A percentile compares a stretch with the other conserved stretches of the same genome.
phyloP scores from a whole-genome alignment of 2,329 filamentous ascomycete species.

The Hirsutella minnesotensis region DNA sequence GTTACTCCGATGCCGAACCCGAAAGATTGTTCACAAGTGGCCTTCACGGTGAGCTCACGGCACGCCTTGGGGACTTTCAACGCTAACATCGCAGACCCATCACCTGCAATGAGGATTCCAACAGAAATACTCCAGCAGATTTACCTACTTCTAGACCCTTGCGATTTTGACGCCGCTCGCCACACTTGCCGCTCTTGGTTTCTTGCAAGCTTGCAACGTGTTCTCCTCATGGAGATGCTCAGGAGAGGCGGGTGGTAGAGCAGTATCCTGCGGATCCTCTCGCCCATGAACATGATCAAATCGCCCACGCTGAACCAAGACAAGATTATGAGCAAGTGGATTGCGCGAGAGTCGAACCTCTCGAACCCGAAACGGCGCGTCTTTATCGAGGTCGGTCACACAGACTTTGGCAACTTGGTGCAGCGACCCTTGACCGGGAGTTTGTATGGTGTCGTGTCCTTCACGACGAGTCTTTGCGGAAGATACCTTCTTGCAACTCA shows the following conservation, averaged over 20 bases:
- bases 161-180: constrained; percentile 46
- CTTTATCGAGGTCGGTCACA: constrained; percentile 20
- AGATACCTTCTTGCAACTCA: constrained; percentile 44
- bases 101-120: constrained; percentile 16
- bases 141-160: constrained; percentile 18
- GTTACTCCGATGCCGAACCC: background rate
- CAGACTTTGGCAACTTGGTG: constrained; percentile 24
- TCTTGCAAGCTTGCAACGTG: constrained; percentile 38
- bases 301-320: constrained; percentile 11
- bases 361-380: constrained; percentile 9
- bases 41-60: too few species aligned
- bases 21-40: too few species aligned
- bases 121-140: constrained; percentile 26
- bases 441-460: constrained; percentile 18
- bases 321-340: constrained; percentile 26
- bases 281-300: constrained; percentile 8
- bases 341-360: constrained; percentile 26
- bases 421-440: constrained; percentile 12
- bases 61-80: too few species aligned
- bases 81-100: constrained; percentile 2
- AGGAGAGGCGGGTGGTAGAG: constrained; percentile 42
- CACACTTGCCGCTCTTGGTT: constrained; percentile 50
- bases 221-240: constrained; percentile 40
- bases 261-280: constrained; percentile 16
- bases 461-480: constrained; percentile 45